Base-by-base conservation (phyloP, 2,329 filamentous ascomycete genomes). In the Ceratocystis albifundus region DNA sequence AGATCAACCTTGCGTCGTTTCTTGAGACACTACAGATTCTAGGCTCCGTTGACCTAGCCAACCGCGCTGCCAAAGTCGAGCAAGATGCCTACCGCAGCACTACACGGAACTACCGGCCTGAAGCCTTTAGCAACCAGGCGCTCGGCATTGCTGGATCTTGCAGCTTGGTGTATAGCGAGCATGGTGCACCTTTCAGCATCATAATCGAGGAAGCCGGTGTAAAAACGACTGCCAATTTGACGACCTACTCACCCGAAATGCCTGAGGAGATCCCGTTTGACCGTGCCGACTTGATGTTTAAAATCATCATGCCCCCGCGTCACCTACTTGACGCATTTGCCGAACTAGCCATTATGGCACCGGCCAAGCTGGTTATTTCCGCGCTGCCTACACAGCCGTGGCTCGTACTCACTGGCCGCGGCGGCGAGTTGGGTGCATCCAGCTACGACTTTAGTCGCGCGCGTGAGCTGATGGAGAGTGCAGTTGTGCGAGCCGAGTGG, bases 1-100 rank as follows among this genome's bases (percentile, higher is more conserved):
- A 95, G 73, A 87, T 97, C 70, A 94, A 91, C 1, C 83, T 99
- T 7, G 82, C 87, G 3, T 89, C 93, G 20, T 82, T 99, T 2
- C 84, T 99, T 65, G 94, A 97, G 77, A 96, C 93, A 0, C 81
- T 99, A 6, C 93, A 96, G 72, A 97, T 99, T 62, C 96, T 99
- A 72, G 90, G 90, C 62, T 85, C 92, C n/a, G 84, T 92, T 59
- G 88, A 89, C 70, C 80, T 85, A 15, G 78, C 83, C 4, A 79
- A 78, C 50, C 82, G 82, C 69, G 78, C 82, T 62, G 79, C 81
- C 63, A 85, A 82, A 71, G 77, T 80, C 5, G 84, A 86, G 12
- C 77, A 80, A 67, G 84, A 87, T 69, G 78, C 79, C 0, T 86
- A 85, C 71, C 81, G 80, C 69, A 84, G 82, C 74, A 85, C 84